phyloP scores from a whole-genome alignment of 257 asterid genomes.

The Pogostemon cablin region DNA sequence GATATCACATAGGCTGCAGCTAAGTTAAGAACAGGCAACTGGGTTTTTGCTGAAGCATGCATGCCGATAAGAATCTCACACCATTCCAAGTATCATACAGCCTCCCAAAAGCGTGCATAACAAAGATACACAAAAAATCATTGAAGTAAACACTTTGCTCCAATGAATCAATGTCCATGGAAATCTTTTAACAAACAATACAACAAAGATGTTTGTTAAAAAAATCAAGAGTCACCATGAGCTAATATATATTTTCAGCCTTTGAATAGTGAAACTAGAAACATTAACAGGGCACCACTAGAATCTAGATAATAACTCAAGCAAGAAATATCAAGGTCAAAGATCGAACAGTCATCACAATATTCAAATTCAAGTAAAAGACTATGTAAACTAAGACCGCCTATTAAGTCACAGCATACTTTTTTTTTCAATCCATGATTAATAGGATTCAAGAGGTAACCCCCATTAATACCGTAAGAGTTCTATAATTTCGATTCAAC shows the following conservation, averaged over 20 bases:
- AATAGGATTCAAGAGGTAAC: constrained; percentile 3
- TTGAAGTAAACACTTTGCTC: neutral
- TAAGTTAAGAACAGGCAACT: neutral
- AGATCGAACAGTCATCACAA: neutral
- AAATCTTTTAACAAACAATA: neutral
- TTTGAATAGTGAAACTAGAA: neutral
- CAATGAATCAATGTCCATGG: neutral
- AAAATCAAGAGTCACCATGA: neutral
- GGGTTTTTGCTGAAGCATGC: constrained; percentile 26
- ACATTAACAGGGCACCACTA: constrained; percentile 3
- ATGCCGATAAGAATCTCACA: neutral
- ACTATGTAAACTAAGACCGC: neutral
- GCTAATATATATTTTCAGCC: neutral
- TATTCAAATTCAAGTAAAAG: neutral
- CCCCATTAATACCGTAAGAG: neutral
- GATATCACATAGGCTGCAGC: constrained; percentile 2
- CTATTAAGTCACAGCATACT: neutral
- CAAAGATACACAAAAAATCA: neutral
- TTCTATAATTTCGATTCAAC: neutral
- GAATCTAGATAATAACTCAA: neutral
- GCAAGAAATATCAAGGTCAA: neutral
- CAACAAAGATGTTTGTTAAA: neutral
- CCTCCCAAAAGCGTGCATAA: neutral
- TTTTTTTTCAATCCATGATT: neutral
- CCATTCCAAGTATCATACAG: neutral